Percentiles rank a stretch among this genome's conserved stretches.
phyloP scores from a whole-genome alignment of 2,329 filamentous ascomycete genomes.

The Trichoderma brevicompactum region DNA sequence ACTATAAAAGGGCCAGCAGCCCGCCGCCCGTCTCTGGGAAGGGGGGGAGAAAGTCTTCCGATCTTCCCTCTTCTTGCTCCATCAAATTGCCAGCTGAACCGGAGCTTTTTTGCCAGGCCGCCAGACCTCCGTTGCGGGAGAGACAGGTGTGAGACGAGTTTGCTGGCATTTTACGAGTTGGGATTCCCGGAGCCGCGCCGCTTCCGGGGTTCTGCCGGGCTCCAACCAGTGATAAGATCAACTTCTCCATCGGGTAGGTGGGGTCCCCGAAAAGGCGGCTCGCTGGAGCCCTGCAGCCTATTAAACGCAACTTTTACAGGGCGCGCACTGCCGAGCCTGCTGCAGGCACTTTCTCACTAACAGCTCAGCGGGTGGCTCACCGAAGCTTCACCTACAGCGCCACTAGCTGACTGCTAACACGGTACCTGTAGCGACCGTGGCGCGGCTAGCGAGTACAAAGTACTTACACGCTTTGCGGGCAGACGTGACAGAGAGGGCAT shows the following conservation, averaged over 20 bases:
- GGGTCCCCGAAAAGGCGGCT: constrained; percentile 21
- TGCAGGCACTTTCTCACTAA: constrained; percentile 25
- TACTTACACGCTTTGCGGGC: constrained; percentile 9
- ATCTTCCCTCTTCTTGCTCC: constrained; percentile 5
- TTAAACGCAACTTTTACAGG: neutral
- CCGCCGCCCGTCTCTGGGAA: constrained; percentile 1
- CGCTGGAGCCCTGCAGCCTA: constrained; percentile 22
- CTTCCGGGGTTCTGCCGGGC: constrained; percentile 26
- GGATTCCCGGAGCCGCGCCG: constrained; percentile 19
- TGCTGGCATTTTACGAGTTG: constrained; percentile 4
- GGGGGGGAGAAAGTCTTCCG: neutral
- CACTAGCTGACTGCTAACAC: neutral
- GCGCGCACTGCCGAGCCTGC: neutral
- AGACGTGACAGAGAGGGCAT: neutral
- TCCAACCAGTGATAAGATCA: constrained; percentile 22
- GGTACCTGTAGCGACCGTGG: neutral
- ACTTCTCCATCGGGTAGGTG: constrained; percentile 28
- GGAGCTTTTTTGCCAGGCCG: constrained; percentile 25
- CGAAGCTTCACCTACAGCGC: constrained; percentile 18
- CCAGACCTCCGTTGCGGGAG: neutral
- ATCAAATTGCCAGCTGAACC: constrained; percentile 23
- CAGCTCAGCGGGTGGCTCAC: constrained; percentile 18
- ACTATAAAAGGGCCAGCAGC: constrained; percentile 29
- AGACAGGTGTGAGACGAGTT: constrained; percentile 9
- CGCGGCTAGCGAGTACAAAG: constrained; percentile 1